Percentiles rank a stretch among this genome's conserved stretches.
These are phyloP conservation scores for Suhomyces faveliae DNA, from an alignment of 805 yeast genomes.

Conservation along the genomic window DNA sequence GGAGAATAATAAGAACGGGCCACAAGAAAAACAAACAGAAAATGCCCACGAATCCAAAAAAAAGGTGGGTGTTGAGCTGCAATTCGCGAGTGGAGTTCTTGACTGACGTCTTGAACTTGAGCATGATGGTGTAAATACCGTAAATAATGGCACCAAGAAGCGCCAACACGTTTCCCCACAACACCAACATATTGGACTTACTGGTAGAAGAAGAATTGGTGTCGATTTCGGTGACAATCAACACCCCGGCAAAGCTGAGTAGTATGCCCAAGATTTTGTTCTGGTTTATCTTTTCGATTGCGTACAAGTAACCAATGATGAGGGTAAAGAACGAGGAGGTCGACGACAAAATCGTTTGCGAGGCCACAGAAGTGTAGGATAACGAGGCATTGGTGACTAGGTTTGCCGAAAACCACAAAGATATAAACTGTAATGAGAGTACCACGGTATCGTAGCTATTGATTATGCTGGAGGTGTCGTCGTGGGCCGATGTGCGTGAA, in stretches of 20 bases:
- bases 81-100: constrained; percentile 57
- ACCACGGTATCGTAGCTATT: constrained; percentile 62
- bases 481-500: neutral
- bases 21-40: constrained; percentile 72
- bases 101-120: constrained; percentile 61
- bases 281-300: constrained; percentile 65
- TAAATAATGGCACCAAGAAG: constrained; percentile 84
- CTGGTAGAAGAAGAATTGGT: constrained; percentile 33
- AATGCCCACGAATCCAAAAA: constrained; percentile 93
- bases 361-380: constrained; percentile 86
- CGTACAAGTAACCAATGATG: constrained; percentile 68
- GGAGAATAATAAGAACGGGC: constrained; percentile 74
- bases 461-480: constrained; percentile 27
- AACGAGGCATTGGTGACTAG: constrained; percentile 84
- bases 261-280: constrained; percentile 68
- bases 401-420: constrained; percentile 89
- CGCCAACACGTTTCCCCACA: constrained; percentile 78
- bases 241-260: constrained; percentile 74
- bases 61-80: constrained; percentile 76
- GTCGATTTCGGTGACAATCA: constrained; percentile 74
- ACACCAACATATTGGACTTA: constrained; percentile 19
- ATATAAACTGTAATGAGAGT: constrained; percentile 77
- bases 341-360: constrained; percentile 89
- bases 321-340: constrained; percentile 93
- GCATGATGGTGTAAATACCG: constrained; percentile 83